Percentiles rank a stretch among this genome's conserved stretches.
Conservation (phyloP, 2,329 filamentous ascomycete genomes). For the Amesomyces nigricolor region DNA sequence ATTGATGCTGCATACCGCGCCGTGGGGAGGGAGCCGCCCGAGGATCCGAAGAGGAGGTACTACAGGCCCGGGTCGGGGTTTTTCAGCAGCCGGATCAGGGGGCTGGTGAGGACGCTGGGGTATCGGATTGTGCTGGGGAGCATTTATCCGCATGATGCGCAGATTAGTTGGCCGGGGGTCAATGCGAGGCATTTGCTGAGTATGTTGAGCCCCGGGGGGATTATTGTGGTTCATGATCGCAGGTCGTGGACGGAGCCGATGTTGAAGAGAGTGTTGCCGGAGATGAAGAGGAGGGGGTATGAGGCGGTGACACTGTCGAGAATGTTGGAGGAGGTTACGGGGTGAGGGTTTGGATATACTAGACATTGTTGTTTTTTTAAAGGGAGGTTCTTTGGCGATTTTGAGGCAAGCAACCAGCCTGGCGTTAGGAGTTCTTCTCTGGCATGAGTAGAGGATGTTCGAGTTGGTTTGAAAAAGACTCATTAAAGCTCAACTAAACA, state of each 20-base stretch:
- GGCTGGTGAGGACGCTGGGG: conserved; percentile 52
- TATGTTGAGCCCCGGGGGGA: conserved; percentile 68
- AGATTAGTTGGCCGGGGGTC: conserved; percentile 61
- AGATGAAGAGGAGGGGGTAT: conserved; percentile 65
- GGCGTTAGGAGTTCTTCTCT: too few relatives aligned
- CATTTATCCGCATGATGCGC: conserved; percentile 89
- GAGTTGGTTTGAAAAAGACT: too few relatives aligned
- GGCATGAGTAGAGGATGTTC: too few relatives aligned
- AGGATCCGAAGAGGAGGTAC: conserved; percentile 46
- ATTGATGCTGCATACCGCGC: conserved; percentile 53
- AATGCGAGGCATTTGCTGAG: conserved; percentile 78
- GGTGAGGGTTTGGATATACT: conserved; percentile 10
- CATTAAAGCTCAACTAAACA: too few relatives aligned
- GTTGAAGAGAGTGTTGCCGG: conserved; percentile 65
- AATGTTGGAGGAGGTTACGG: conserved; percentile 45
- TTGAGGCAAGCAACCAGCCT: too few relatives aligned
- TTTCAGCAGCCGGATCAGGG: conserved; percentile 67
- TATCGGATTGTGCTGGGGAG: conserved; percentile 74
- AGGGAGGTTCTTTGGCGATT: not conserved
- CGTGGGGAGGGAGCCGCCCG: conserved; percentile 29
- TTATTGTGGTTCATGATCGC: conserved; percentile 83
- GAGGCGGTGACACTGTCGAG: conserved; percentile 65
- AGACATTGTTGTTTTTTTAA: not conserved
- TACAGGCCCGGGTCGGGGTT: conserved; percentile 83
- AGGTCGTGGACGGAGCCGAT: conserved; percentile 78